Evolutionary conservation across 495 filamentous ascomycete species (phyloP), one percentile per base, ranked within the genome.

Genomic region (Xylaria palmicola): DNA sequence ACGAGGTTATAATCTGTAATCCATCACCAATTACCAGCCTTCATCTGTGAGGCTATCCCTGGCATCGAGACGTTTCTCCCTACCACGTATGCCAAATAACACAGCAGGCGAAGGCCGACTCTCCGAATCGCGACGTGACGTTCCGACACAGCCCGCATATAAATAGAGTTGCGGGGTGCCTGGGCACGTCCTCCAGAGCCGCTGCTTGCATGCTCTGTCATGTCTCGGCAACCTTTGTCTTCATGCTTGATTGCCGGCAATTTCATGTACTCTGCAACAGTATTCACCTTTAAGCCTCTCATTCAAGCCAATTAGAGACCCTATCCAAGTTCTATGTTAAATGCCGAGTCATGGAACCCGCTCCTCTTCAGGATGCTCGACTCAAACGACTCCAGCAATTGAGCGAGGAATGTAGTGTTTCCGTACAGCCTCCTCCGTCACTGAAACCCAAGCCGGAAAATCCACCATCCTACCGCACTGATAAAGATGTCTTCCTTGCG

Each of bases 401-500:
- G 12, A 74, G 75, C 40, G 64, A 71, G 19, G 68, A 69, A 62
- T 75, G 66, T 64, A 75, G 74, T 30, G 57, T 79, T 54, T 55
- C 36, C n/a, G 34, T 55, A 39, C 69, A 62, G 19, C 65, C 65
- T 26, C 67, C 59, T 3, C 53, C 67, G 3, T 47, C 59, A 30
- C 64, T 58, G 27, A 56, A 40, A 52, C 62, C 60, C 39, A 70
- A 44, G 59, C 74, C 47, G 41, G 68, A 70, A 43, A 24, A 55
- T 20, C 70, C 62, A 32, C 60, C 59, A 55, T 72, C 60, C 34
- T 67, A 67, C 59, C 69, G 73, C 41, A 74, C 73, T 5, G 62
- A 74, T 0, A 65, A 75, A 51, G 79, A 82, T 53, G 72, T 79
- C 15, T 66, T 67, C 12, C 41, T 69, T 2, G 77, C 77, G 19